phyloP scores from a whole-genome alignment of 1,284 basidiomycete species.

The Termitomyces sp. region DNA sequence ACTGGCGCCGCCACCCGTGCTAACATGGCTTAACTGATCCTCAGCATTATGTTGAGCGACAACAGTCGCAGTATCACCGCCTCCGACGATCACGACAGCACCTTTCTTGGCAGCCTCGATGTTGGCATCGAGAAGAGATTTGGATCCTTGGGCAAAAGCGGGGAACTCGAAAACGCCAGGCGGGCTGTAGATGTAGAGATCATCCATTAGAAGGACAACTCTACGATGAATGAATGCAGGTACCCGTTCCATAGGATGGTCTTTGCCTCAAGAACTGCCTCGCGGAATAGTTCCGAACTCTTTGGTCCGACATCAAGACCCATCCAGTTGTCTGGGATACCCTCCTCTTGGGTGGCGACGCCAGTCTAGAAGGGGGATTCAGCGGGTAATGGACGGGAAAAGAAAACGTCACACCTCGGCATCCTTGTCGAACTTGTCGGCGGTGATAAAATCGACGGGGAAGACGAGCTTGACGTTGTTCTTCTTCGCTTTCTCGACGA shows the following conservation, averaged over 20 bases:
- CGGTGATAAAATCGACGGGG: constrained; percentile 93
- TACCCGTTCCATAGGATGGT: constrained; percentile 99
- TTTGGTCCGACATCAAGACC: constrained; percentile 88
- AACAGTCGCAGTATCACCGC: constrained; percentile 91
- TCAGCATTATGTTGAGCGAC: constrained; percentile 82
- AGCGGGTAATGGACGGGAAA: neutral
- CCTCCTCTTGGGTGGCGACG: constrained; percentile 73
- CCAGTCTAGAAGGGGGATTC: constrained; percentile 46
- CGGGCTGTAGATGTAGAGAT: constrained; percentile 50
- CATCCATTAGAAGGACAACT: neutral
- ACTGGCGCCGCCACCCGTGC: constrained; percentile 94
- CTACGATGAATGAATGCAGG: neutral
- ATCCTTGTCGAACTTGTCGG: constrained; percentile 93
- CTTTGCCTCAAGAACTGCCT: constrained; percentile 85
- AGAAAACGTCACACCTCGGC: constrained; percentile 53
- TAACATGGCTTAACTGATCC: constrained; percentile 91
- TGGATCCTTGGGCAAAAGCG: constrained; percentile 85
- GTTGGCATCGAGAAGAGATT: constrained; percentile 80
- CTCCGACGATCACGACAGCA: constrained; percentile 90
- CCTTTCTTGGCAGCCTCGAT: constrained; percentile 87
- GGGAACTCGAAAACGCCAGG: constrained; percentile 98
- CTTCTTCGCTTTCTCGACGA: constrained; percentile 91
- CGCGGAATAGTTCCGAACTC: constrained; percentile 75
- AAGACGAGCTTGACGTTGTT: constrained; percentile 95
- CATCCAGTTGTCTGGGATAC: constrained; percentile 93